phyloP scores from a whole-genome alignment of 116 monocot genomes.

The Zostera marina region DNA sequence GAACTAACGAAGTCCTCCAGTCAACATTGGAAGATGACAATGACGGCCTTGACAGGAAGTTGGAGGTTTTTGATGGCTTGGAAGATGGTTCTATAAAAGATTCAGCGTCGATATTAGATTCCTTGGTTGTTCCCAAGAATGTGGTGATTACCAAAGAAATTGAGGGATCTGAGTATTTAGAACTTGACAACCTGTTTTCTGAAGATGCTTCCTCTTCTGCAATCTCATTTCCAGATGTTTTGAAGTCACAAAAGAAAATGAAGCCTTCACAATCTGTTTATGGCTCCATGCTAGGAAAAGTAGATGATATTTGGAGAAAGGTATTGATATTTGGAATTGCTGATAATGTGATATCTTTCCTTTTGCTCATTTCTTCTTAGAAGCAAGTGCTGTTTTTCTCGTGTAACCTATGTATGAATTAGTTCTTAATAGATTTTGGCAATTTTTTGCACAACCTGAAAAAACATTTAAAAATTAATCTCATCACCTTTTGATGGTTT shows the following conservation, averaged over 20 bases:
- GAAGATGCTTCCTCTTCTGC: slow-evolving; percentile 40
- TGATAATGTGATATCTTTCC: not conserved
- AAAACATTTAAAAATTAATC: not conserved
- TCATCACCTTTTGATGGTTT: no score
- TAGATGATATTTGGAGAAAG: slow-evolving; percentile 78
- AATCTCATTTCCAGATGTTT: slow-evolving; percentile 19
- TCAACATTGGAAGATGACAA: slow-evolving; percentile 10
- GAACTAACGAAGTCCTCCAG: slow-evolving; percentile 2
- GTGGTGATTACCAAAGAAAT: slow-evolving; percentile 12
- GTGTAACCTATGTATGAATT: not conserved
- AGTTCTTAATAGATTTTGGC: not conserved
- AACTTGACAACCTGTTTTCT: slow-evolving; percentile 68
- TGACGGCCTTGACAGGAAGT: slow-evolving; percentile 2
- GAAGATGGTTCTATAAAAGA: not conserved
- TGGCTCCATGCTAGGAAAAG: slow-evolving; percentile 22
- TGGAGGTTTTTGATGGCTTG: not conserved
- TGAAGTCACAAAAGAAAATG: slow-evolving; percentile 31
- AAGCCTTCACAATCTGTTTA: slow-evolving; percentile 24
- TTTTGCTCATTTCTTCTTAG: not conserved
- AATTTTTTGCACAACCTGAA: not conserved
- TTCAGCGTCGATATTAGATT: not conserved
- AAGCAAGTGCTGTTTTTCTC: not conserved
- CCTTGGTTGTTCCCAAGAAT: not conserved
- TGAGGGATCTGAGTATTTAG: slow-evolving; percentile 41
- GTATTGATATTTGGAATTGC: slow-evolving; percentile 12